Evolutionary conservation across 208 protist genomes (phyloP).

Genomic region (Leishmania tropica): DNA sequence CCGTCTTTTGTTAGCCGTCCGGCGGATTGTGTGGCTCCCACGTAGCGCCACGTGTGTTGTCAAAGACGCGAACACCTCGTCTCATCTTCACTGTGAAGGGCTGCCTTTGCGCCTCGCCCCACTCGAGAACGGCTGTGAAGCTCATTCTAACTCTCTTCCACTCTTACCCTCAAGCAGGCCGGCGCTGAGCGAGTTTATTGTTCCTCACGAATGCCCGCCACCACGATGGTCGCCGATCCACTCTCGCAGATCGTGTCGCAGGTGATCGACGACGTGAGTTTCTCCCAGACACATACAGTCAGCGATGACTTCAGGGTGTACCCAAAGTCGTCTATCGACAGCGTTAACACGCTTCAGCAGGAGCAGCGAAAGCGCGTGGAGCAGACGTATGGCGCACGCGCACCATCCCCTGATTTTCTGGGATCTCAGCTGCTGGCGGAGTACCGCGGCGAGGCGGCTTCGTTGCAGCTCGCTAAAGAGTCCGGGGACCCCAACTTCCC

Average conservation of each 20-base stretch:
- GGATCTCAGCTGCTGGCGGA: constrained; percentile 61
- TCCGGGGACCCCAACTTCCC: constrained; percentile 40
- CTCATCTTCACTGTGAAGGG: neutral
- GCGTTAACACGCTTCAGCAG: constrained; percentile 65
- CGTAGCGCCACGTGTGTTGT: neutral
- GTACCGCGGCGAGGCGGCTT: constrained; percentile 79
- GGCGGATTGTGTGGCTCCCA: neutral
- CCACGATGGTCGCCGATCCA: constrained; percentile 27
- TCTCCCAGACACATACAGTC: constrained; percentile 74
- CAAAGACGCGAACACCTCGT: neutral
- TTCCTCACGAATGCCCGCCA: neutral
- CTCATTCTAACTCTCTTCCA: neutral
- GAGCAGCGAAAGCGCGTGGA: constrained; percentile 83
- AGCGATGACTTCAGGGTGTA: constrained; percentile 80
- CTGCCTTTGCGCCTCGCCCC: neutral
- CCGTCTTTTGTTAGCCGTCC: neutral
- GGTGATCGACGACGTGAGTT: constrained; percentile 69
- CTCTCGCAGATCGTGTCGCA: constrained; percentile 31
- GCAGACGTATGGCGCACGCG: constrained; percentile 58
- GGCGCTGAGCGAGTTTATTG: neutral
- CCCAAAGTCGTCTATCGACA: constrained; percentile 61
- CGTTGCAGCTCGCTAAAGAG: constrained; percentile 60
- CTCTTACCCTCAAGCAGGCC: neutral
- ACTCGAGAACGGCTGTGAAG: neutral
- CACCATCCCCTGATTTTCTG: constrained; percentile 58